These are phyloP conservation scores for Aspergillus bridgeri DNA, from an alignment of 495 filamentous ascomycete species.

Conservation along the genomic window DNA sequence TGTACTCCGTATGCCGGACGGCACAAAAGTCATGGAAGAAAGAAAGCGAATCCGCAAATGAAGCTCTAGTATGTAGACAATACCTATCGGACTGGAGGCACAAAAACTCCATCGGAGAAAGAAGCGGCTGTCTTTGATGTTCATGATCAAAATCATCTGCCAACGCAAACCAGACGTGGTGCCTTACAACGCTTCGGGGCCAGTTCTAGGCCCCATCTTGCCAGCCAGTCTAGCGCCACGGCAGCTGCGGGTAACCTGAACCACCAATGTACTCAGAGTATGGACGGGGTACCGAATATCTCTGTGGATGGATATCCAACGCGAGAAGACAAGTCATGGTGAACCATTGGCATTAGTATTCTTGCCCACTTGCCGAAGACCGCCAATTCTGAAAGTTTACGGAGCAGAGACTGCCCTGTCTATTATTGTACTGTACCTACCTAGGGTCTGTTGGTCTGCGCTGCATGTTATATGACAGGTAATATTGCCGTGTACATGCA, in stretches of 20 bases:
- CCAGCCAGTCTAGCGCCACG: conserved; percentile 1
- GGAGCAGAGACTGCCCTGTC: neutral
- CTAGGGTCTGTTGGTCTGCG: neutral
- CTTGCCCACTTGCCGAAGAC: too few relatives aligned
- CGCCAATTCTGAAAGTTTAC: too few relatives aligned
- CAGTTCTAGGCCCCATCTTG: neutral
- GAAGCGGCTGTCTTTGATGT: too few relatives aligned
- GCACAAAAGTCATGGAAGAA: too few relatives aligned
- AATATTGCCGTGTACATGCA: conserved; percentile 1
- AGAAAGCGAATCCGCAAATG: too few relatives aligned
- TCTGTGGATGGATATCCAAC: too few relatives aligned
- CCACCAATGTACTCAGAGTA: neutral
- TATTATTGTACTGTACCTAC: neutral
- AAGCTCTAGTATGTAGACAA: too few relatives aligned
- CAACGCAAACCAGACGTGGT: conserved; percentile 21
- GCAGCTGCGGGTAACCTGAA: neutral
- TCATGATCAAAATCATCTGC: conserved; percentile 5
- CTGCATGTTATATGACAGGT: conserved; percentile 6
- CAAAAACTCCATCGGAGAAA: too few relatives aligned
- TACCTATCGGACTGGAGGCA: too few relatives aligned
- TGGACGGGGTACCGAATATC: too few relatives aligned
- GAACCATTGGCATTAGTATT: too few relatives aligned
- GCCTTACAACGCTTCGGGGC: conserved; percentile 11
- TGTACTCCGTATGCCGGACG: too few relatives aligned
- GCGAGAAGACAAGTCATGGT: neutral